Conservation (phyloP, 139 green algal species). For the Picochlorum costavermella region DNA sequence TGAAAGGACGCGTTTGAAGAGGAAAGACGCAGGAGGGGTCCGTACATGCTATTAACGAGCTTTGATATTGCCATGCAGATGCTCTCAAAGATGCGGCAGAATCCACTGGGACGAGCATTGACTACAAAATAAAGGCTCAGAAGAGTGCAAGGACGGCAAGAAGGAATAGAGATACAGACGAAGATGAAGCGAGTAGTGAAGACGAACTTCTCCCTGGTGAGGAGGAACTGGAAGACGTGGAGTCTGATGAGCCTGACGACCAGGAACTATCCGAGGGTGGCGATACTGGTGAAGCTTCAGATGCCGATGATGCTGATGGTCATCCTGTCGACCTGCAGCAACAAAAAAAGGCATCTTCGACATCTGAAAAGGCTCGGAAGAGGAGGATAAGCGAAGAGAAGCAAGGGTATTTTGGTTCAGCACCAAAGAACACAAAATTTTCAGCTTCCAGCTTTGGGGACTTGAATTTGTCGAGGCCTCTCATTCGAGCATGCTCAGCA, state of each 20-base stretch:
- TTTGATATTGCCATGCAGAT: conserved; percentile 18
- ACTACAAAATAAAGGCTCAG: conserved; percentile 35
- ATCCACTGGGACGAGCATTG: conserved; percentile 43
- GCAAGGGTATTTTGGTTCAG: conserved; percentile 47
- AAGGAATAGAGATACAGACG: conserved; percentile 31
- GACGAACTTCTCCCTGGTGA: background rate
- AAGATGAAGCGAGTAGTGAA: background rate
- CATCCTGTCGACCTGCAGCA: conserved; percentile 1
- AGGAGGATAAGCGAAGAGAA: conserved; percentile 10
- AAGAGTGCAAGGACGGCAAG: background rate
- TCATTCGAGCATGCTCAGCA: conserved; percentile 69
- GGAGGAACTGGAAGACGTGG: background rate
- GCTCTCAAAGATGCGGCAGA: conserved; percentile 40
- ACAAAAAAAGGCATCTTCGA: conserved; percentile 18
- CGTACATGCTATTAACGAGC: no score
- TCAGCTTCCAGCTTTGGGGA: conserved; percentile 61
- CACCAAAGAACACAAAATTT: conserved; percentile 57
- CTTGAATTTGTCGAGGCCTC: conserved; percentile 80
- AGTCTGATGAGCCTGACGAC: conserved; percentile 12
- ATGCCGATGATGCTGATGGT: conserved; percentile 23
- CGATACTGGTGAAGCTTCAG: conserved; percentile 14
- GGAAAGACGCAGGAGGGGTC: no score
- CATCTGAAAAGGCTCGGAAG: conserved; percentile 1
- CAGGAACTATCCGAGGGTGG: conserved; percentile 19
- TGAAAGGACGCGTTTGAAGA: background rate